phyloP scores from a whole-genome alignment of 805 yeast species.

The Priceomyces castillae region DNA sequence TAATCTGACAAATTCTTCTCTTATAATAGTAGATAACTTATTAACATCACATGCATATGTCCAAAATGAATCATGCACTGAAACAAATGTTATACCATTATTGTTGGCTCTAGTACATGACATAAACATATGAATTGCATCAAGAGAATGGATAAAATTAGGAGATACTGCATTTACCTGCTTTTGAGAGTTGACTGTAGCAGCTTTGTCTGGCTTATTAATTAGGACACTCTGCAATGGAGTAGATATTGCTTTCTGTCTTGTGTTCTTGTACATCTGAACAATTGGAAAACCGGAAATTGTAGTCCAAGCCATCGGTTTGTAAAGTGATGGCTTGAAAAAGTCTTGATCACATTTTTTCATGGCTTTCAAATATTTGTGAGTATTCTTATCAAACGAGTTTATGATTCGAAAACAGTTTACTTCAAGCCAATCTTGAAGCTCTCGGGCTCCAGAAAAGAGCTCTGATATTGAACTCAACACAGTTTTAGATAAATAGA shows the following conservation, averaged over 20 bases:
- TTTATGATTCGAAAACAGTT: constrained; percentile 30
- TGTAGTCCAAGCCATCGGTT: constrained; percentile 44
- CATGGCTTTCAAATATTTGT: constrained; percentile 3
- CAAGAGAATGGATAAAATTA: constrained; percentile 43
- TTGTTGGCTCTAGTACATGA: constrained; percentile 26
- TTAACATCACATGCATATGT: constrained; percentile 34
- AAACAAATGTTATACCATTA: constrained; percentile 26
- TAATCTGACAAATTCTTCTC: constrained; percentile 36
- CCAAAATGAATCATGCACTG: constrained; percentile 47
- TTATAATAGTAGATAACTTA: constrained; percentile 20
- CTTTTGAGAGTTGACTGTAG: constrained; percentile 26
- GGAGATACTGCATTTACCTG: constrained; percentile 42
- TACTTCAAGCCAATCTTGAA: constrained; percentile 35
- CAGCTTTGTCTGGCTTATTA: constrained; percentile 16
- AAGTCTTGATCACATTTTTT: constrained; percentile 15
- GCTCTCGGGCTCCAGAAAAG: constrained; percentile 30
- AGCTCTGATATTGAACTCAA: constrained; percentile 26
- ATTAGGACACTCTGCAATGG: constrained; percentile 20
- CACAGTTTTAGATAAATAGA: constrained; percentile 20
- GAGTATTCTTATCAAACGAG: constrained; percentile 21
- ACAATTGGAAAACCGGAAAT: constrained; percentile 41
- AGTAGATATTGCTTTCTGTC: constrained; percentile 14
- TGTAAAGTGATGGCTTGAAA: constrained; percentile 17
- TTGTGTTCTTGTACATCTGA: constrained; percentile 29
- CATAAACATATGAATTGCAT: constrained; percentile 38